Evolutionary conservation across 179 eudicot species (phyloP).

Genomic region (Silene coronaria): DNA sequence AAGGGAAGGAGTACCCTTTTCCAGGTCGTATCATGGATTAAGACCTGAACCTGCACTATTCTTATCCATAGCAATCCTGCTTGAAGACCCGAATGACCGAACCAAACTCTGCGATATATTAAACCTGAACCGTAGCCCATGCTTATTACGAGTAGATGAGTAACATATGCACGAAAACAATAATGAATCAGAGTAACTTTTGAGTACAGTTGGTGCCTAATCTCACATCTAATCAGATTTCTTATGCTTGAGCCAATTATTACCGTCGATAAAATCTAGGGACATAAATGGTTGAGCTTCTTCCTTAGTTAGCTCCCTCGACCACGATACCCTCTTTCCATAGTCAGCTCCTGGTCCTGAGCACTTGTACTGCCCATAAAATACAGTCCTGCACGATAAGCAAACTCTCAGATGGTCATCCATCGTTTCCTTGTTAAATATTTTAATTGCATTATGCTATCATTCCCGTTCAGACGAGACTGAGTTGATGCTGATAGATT

Average conservation of each 20-base stretch:
- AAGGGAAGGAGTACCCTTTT: no score
- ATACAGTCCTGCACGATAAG: conserved; percentile 59
- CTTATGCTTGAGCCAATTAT: conserved; percentile 46
- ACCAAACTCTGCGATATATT: no score
- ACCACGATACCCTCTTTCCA: conserved; percentile 73
- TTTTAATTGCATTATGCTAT: no score
- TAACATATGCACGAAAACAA: conserved; percentile 1
- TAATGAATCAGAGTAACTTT: neutral
- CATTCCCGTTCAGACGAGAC: no score
- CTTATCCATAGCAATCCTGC: no score
- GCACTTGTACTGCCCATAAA: conserved; percentile 79
- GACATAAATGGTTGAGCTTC: conserved; percentile 76
- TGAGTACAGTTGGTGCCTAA: neutral
- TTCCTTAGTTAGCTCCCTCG: conserved; percentile 58
- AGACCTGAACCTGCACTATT: no score
- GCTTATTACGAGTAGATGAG: neutral
- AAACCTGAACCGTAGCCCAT: neutral
- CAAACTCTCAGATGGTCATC: neutral
- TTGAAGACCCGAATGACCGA: no score
- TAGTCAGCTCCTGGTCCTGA: conserved; percentile 65
- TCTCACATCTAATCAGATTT: neutral
- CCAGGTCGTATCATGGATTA: no score
- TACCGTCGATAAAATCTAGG: conserved; percentile 57
- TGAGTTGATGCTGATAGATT: no score
- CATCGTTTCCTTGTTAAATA: no score